Evolutionary conservation across 176 grass and related monocot species (phyloP).

Genomic region (Carex cristatella): DNA sequence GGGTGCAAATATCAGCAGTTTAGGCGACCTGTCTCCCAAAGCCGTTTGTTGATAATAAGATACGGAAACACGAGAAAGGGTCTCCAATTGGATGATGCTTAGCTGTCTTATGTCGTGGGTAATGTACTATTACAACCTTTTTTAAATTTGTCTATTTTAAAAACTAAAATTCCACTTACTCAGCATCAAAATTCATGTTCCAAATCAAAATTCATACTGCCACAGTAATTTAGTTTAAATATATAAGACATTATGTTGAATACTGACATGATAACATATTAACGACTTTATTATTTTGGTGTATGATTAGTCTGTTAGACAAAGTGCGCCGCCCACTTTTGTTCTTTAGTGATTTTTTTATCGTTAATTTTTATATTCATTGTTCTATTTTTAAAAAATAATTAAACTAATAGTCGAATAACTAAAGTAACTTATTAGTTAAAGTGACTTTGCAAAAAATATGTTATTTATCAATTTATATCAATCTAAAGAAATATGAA

Average conservation of each 20-base stretch:
- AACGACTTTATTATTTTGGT: not conserved
- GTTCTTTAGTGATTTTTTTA: not conserved
- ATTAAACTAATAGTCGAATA: not conserved
- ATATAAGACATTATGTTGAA: not conserved
- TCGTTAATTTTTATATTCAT: not conserved
- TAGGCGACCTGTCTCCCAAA: not conserved
- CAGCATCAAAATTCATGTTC: too few relatives aligned
- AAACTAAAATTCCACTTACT: too few relatives aligned
- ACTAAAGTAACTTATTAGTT: not conserved
- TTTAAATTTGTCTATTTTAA: not conserved
- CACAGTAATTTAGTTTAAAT: not conserved
- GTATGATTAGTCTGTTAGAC: not conserved
- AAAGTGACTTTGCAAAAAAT: not conserved
- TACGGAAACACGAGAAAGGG: conserved; percentile 10
- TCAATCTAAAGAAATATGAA: not conserved
- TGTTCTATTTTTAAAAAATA: not conserved
- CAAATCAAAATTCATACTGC: not conserved
- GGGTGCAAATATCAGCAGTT: not conserved
- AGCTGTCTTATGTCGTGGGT: conserved; percentile 23
- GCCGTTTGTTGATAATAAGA: not conserved
- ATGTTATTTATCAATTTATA: not conserved
- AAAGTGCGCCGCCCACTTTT: not conserved
- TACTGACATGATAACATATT: not conserved
- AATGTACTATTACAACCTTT: conserved; percentile 10
- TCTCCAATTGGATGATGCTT: conserved; percentile 17